These are phyloP conservation scores for Orbilia javanica DNA, from an alignment of 2,329 filamentous ascomycete species.

Conservation along the genomic window DNA sequence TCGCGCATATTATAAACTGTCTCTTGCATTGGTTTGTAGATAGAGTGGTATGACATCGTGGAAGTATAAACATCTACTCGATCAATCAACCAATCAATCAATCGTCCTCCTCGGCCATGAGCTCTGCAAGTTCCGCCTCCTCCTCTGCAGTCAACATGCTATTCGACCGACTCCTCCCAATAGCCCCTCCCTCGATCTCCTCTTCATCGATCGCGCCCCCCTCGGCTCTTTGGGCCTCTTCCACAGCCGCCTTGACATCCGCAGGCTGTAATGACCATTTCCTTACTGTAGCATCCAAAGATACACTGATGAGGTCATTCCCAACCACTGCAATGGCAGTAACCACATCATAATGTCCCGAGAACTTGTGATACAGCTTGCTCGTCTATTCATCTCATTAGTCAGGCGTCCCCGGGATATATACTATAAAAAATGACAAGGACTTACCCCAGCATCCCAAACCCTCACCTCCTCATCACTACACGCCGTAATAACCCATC, in stretches of 20 bases:
- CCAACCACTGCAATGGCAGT: constrained; percentile 79
- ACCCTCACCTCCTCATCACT: constrained; percentile 91
- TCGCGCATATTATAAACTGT: neutral
- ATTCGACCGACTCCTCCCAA: constrained; percentile 67
- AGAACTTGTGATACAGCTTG: constrained; percentile 78
- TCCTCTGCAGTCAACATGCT: constrained; percentile 83
- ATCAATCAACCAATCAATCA: too few relatives aligned
- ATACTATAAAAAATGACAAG: neutral
- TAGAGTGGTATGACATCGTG: too few relatives aligned
- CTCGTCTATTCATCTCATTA: constrained; percentile 69
- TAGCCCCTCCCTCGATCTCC: constrained; percentile 64
- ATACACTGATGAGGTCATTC: constrained; percentile 77
- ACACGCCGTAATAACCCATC: constrained; percentile 87
- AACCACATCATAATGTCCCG: constrained; percentile 93
- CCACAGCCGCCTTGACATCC: constrained; percentile 71
- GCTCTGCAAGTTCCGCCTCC: constrained; percentile 88
- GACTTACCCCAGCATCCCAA: constrained; percentile 76
- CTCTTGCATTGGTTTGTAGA: neutral
- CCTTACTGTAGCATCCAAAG: constrained; percentile 89
- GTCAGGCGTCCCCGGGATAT: neutral
- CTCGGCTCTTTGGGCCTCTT: constrained; percentile 44
- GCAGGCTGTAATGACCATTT: constrained; percentile 79
- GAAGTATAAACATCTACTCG: too few relatives aligned
- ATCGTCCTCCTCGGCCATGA: constrained; percentile 81
- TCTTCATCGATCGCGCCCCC: constrained; percentile 67